Evolutionary conservation across 768 basidiomycete species (phyloP).

Genomic region (Porpolomopsis calyptriformis): DNA sequence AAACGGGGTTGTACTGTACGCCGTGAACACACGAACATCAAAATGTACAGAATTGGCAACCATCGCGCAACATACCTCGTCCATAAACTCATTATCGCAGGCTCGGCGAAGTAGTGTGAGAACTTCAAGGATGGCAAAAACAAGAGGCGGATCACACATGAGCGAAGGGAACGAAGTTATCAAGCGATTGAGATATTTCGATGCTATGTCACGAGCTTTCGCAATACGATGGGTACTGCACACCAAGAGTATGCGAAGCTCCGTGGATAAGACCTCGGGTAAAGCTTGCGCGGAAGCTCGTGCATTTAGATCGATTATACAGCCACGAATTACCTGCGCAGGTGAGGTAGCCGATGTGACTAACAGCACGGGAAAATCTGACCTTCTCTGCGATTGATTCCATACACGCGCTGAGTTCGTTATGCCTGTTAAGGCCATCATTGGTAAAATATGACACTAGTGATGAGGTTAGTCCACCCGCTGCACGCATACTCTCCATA

Average conservation of each 20-base stretch:
- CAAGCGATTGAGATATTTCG: conserved; percentile 73
- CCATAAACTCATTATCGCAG: conserved; percentile 82
- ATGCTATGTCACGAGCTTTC: conserved; percentile 73
- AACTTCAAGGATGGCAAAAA: conserved; percentile 84
- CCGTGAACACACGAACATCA: neutral
- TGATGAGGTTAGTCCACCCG: conserved; percentile 68
- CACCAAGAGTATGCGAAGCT: conserved; percentile 68
- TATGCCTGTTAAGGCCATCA: conserved; percentile 66
- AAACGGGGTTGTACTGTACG: conserved; percentile 74
- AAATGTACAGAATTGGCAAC: neutral
- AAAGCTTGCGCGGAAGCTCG: conserved; percentile 75
- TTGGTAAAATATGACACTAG: conserved; percentile 84
- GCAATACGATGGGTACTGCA: conserved; percentile 73
- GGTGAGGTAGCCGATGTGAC: neutral
- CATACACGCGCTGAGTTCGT: conserved; percentile 62
- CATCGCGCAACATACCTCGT: conserved; percentile 53
- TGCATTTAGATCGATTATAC: conserved; percentile 56
- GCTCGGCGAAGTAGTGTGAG: conserved; percentile 80
- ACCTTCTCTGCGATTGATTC: conserved; percentile 83
- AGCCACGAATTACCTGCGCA: conserved; percentile 65
- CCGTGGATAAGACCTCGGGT: conserved; percentile 53
- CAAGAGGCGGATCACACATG: conserved; percentile 81
- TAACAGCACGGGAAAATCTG: conserved; percentile 3
- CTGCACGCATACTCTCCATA: conserved; percentile 78
- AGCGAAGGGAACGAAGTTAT: conserved; percentile 89